These are phyloP conservation scores for Thalia dealbata DNA, from an alignment of 176 grass and related monocot species.

Conservation along the genomic window DNA sequence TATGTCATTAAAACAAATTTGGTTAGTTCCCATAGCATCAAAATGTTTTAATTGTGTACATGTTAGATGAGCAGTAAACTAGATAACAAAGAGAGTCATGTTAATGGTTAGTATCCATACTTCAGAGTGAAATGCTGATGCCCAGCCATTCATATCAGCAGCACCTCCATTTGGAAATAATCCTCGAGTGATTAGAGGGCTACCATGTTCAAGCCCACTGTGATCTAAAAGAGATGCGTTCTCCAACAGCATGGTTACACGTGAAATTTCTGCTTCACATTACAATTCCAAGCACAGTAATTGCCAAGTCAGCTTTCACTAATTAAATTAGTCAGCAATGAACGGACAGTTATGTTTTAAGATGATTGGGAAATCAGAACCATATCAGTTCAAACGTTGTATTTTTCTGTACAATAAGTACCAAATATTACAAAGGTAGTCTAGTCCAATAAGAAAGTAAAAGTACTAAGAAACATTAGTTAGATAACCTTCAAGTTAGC, in stretches of 20 bases:
- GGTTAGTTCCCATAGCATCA: conserved; percentile 1
- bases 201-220: conserved; percentile 16
- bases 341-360: conserved; percentile 7
- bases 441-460: neutral
- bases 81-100: conserved; percentile 8
- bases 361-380: neutral
- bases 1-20: neutral
- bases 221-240: conserved; percentile 21
- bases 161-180: conserved; percentile 16
- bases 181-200: conserved; percentile 17
- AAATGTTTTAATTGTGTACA: neutral
- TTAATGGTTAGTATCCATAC: conserved; percentile 23
- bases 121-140: conserved; percentile 18
- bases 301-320: conserved; percentile 7
- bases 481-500: neutral
- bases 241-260: conserved; percentile 19
- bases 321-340: conserved; percentile 15
- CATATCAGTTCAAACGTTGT: neutral
- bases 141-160: conserved; percentile 13
- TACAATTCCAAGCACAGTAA: conserved; percentile 15
- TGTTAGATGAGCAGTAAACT: neutral
- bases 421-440: neutral
- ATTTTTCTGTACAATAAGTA: neutral
- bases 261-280: conserved; percentile 17
- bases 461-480: neutral